Conservation (phyloP, 2,329 filamentous ascomycete species). For the Colletotrichum chlorophyti region DNA sequence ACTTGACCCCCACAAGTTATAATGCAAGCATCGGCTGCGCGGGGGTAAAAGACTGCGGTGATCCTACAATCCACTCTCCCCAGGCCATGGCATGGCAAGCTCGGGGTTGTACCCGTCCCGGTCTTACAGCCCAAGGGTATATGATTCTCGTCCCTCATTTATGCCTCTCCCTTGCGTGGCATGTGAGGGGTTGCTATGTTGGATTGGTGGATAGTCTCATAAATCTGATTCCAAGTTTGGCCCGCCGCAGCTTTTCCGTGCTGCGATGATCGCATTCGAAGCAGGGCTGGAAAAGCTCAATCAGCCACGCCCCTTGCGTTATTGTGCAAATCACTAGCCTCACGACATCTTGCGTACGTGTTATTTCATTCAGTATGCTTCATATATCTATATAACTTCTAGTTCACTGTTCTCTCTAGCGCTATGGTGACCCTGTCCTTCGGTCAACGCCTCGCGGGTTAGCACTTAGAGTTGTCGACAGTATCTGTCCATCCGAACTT, state of each 20-base stretch:
- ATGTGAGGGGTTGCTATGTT: background rate
- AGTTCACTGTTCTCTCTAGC: too few relatives aligned
- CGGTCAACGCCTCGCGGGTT: too few relatives aligned
- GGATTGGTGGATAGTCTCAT: background rate
- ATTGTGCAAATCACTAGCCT: too few relatives aligned
- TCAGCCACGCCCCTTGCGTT: too few relatives aligned
- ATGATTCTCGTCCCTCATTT: background rate
- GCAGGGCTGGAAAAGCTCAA: too few relatives aligned
- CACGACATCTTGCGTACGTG: too few relatives aligned
- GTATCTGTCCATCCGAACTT: background rate
- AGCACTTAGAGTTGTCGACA: background rate
- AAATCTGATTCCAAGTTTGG: background rate
- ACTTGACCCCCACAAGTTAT: conserved; percentile 12
- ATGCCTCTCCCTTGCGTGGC: background rate
- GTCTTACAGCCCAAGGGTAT: background rate
- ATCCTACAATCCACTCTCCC: conserved; percentile 1
- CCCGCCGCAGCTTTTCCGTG: background rate
- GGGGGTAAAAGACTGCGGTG: too few relatives aligned
- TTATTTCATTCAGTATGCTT: too few relatives aligned
- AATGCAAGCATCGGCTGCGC: too few relatives aligned
- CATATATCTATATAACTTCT: too few relatives aligned
- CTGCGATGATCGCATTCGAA: background rate
- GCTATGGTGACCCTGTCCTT: too few relatives aligned
- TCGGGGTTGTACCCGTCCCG: conserved; percentile 7
- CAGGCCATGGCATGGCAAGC: background rate